These are phyloP conservation scores for Musa beccarii DNA, from an alignment of 176 grass and related monocot species.

Conservation along the genomic window DNA sequence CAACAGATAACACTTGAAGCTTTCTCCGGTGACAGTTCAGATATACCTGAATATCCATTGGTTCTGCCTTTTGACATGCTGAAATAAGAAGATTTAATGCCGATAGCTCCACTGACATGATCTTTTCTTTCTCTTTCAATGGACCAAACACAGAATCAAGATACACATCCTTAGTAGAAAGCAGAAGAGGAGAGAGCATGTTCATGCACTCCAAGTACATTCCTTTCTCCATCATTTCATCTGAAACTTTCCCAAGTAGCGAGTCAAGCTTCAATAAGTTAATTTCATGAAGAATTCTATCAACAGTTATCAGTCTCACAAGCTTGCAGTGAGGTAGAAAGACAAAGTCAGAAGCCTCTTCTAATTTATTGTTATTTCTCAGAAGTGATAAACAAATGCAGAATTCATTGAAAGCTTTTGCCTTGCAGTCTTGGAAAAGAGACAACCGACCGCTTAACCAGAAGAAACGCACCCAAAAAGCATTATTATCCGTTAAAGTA, in stretches of 20 bases:
- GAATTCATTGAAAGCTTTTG: conserved; percentile 80
- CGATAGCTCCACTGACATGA: conserved; percentile 59
- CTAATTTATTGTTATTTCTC: conserved; percentile 29
- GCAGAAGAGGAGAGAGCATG: conserved; percentile 76
- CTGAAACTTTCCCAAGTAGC: conserved; percentile 59
- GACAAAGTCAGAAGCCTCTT: conserved; percentile 37
- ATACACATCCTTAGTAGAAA: conserved; percentile 74
- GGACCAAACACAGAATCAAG: conserved; percentile 35
- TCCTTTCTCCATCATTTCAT: conserved; percentile 74
- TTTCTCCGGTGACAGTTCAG: conserved; percentile 75
- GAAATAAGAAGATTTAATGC: conserved; percentile 84
- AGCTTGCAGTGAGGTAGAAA: conserved; percentile 70
- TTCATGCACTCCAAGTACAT: conserved; percentile 71
- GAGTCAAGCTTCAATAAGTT: conserved; percentile 86
- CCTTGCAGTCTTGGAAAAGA: conserved; percentile 60
- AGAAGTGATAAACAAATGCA: conserved; percentile 58
- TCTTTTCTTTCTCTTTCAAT: conserved; percentile 39
- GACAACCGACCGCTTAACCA: conserved; percentile 79
- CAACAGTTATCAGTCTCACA: conserved; percentile 58
- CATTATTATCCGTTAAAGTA: conserved; percentile 29
- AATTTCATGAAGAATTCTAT: conserved; percentile 84
- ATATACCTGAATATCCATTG: conserved; percentile 71
- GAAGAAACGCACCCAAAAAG: conserved; percentile 83
- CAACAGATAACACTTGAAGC: conserved; percentile 64
- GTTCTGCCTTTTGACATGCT: conserved; percentile 77